Base-by-base conservation (phyloP, 176 grass and related monocot genomes). In the Carex cristatella region DNA sequence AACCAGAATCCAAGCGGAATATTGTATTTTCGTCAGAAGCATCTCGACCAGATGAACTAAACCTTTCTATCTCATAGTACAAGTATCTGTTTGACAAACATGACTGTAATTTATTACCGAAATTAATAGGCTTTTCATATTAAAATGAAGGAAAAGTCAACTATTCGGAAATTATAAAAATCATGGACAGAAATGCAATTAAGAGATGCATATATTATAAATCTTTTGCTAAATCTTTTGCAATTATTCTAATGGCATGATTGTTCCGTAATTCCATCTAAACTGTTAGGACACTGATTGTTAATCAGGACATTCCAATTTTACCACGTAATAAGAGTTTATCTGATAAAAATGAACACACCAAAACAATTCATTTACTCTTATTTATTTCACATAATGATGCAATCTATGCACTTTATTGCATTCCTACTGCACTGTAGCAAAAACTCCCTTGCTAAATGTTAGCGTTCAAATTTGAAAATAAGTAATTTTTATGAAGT, bases 51-150 rank as follows among this genome's bases (percentile, higher is more conserved):
- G 65, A 16, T 60, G 66, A 65, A 69, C 5, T 75, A 10, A 86
- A 18, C 30, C 35, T 79, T 64, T 72, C 65, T 35, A 97, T 84
- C 67, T 92, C 92, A 1, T 90, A 60, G 79, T 92, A 97, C 7
- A 94, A 5, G 12, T 87, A 90, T 40, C 90, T 91, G 56, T 64
- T 83, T 64, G 48, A 19, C 37, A 10, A 35, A 58, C 2, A 72
- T 5, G 67, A 66, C 51, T 19, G 38, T 82, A 59, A 30, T 57
- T 14, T 40, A 71, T 9, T 23, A 12, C 38, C 44, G 62, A 11
- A 65, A 9, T 32, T 31, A 32, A 11, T 10, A 2, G 27, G 1
- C 23, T 12, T 32, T 31, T 61, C 62, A 32, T 65, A 65, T 65
- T 61, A 65, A 65, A 65, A 31, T 65, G 62, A 31, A 10, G 62